phyloP scores from a whole-genome alignment of 352 stramenopile species.

The Pythium brachiatum region DNA sequence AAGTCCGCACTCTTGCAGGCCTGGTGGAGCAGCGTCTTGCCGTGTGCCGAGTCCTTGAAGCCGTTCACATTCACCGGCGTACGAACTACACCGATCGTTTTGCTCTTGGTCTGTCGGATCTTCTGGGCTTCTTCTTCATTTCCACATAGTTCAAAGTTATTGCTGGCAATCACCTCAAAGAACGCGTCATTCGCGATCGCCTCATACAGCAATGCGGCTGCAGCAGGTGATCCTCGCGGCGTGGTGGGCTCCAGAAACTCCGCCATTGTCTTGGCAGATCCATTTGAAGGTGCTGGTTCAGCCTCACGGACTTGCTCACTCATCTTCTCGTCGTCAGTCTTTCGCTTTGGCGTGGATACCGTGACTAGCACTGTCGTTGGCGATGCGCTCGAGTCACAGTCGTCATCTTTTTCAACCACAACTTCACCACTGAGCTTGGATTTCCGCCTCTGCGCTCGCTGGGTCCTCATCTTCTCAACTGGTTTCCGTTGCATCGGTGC shows the following conservation, averaged over 20 bases:
- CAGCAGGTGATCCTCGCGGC: constrained; percentile 13
- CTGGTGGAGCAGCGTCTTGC: constrained; percentile 66
- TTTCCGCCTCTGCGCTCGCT: neutral
- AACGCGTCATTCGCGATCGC: constrained; percentile 13
- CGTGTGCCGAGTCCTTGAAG: constrained; percentile 42
- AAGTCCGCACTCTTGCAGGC: constrained; percentile 51
- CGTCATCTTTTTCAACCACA: constrained; percentile 2
- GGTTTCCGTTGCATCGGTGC: neutral
- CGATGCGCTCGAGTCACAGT: constrained; percentile 3
- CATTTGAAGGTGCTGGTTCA: neutral
- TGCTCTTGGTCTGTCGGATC: neutral
- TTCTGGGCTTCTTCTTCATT: constrained; percentile 16
- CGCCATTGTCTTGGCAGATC: too few relatives aligned
- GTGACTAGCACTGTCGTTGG: neutral
- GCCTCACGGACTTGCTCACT: neutral
- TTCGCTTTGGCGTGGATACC: neutral
- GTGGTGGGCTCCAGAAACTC: constrained; percentile 9
- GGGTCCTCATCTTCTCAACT: neutral
- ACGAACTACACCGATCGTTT: neutral
- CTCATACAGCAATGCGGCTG: constrained; percentile 11
- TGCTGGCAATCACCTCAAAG: constrained; percentile 8
- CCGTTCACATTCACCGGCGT: constrained; percentile 33
- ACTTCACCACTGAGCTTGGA: neutral
- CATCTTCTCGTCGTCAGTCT: neutral
- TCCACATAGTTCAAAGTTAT: constrained; percentile 22